A percentile compares a stretch with the other conserved stretches of the same genome.
Evolutionary conservation across 75 land plant genomes (phyloP).

Genomic region (Chamaecyparis obtusa): DNA sequence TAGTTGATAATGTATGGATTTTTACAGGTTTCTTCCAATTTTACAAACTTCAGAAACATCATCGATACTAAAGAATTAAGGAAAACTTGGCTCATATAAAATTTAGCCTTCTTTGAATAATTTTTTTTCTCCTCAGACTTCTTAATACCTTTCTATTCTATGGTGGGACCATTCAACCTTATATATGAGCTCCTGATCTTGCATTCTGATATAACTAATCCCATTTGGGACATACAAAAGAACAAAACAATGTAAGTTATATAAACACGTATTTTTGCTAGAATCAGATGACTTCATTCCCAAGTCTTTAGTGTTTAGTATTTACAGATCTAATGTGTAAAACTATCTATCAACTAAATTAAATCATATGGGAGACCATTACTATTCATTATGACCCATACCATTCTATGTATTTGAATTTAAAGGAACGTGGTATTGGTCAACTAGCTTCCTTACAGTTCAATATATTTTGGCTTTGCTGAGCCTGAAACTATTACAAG

Average conservation of each 20-base stretch:
- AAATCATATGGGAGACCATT: neutral
- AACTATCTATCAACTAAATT: neutral
- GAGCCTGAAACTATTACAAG: neutral
- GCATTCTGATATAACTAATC: neutral
- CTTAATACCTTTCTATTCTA: neutral
- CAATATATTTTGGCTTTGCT: neutral
- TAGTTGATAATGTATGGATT: too few species aligned
- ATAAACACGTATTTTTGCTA: neutral
- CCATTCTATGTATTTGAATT: neutral
- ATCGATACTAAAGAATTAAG: too few species aligned
- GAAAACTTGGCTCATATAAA: neutral
- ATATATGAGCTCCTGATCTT: neutral
- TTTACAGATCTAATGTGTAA: neutral
- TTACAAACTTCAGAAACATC: too few species aligned
- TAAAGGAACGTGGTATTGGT: neutral
- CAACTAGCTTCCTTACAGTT: neutral
- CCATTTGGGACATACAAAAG: neutral
- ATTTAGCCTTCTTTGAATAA: too few species aligned
- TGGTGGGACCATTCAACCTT: neutral
- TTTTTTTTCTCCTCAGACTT: neutral
- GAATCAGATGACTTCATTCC: neutral
- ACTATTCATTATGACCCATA: neutral
- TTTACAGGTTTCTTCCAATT: too few species aligned
- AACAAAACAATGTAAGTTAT: neutral
- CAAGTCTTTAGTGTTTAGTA: neutral